phyloP scores from a whole-genome alignment of 768 basidiomycete species.

The Tricholoma furcatifolium region DNA sequence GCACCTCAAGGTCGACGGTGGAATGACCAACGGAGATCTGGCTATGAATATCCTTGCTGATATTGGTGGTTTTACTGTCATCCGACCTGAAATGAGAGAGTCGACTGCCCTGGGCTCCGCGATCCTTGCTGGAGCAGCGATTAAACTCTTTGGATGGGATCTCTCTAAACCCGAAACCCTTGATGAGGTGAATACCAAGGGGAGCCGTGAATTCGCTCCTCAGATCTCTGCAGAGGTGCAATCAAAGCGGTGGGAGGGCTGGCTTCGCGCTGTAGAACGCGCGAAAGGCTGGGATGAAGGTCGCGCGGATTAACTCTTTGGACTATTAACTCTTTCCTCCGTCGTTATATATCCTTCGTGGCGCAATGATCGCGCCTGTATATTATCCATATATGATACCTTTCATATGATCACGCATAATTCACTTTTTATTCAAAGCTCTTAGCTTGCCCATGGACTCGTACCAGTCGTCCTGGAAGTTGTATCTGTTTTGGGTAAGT shows the following conservation, averaged over 20 bases:
- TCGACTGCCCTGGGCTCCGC: constrained; percentile 97
- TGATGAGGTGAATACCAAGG: constrained; percentile 81
- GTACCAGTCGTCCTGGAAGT: too few relatives aligned
- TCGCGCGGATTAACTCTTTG: constrained; percentile 23
- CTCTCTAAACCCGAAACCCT: constrained; percentile 81
- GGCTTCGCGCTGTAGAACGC: constrained; percentile 88
- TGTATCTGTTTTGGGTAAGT: too few relatives aligned
- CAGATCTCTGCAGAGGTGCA: constrained; percentile 49
- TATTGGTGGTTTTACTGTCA: constrained; percentile 87
- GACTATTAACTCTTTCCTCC: neutral
- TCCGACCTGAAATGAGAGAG: constrained; percentile 97
- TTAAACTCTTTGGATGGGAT: constrained; percentile 92
- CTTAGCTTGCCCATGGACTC: too few relatives aligned
- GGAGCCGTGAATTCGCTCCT: constrained; percentile 70
- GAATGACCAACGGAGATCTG: constrained; percentile 92
- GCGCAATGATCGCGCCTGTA: neutral
- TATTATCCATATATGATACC: neutral
- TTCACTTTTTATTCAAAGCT: too few relatives aligned
- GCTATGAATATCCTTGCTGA: constrained; percentile 88
- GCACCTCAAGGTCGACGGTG: constrained; percentile 95
- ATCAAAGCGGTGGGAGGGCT: constrained; percentile 68
- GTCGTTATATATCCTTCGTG: neutral
- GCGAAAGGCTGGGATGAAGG: constrained; percentile 80
- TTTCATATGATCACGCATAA: too few relatives aligned
- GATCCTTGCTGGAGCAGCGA: constrained; percentile 86